Evolutionary conservation across 176 grass and related monocot genomes (phyloP).

Genomic region (Juncus inflexus): DNA sequence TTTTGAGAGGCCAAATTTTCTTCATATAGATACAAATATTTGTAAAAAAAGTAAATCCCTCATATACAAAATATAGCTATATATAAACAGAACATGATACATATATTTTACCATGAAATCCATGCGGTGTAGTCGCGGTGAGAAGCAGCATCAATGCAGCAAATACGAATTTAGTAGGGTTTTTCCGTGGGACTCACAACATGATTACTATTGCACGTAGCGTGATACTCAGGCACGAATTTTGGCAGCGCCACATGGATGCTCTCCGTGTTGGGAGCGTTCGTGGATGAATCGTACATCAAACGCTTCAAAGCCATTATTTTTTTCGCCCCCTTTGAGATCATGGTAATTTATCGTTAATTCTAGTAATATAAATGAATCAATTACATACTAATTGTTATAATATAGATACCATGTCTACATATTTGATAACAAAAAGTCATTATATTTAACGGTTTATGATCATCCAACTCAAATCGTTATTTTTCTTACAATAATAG

Average conservation of each 20-base stretch:
- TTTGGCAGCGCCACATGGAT: slow-evolving; percentile 16
- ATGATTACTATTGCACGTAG: slow-evolving; percentile 23
- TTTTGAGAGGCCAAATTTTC: neutral
- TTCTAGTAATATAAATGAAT: neutral
- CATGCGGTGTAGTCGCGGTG: slow-evolving; percentile 15
- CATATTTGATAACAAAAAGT: too few relatives aligned
- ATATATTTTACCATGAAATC: neutral
- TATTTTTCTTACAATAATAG: too few relatives aligned
- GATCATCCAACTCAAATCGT: too few relatives aligned
- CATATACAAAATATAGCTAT: neutral
- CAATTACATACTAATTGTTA: neutral
- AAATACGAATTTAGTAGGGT: slow-evolving; percentile 18
- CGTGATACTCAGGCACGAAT: slow-evolving; percentile 16
- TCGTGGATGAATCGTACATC: slow-evolving; percentile 16
- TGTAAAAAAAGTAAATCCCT: neutral
- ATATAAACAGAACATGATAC: neutral
- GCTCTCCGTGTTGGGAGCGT: slow-evolving; percentile 17
- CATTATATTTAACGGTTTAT: too few relatives aligned
- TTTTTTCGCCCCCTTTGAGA: slow-evolving; percentile 19
- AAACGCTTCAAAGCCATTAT: slow-evolving; percentile 18
- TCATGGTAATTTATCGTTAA: slow-evolving; percentile 16
- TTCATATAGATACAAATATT: neutral
- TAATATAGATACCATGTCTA: neutral
- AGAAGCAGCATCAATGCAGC: slow-evolving; percentile 26
- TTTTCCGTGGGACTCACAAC: slow-evolving; percentile 16